phyloP scores from a whole-genome alignment of 208 protist genomes.

The Leishmania gerbilli region DNA sequence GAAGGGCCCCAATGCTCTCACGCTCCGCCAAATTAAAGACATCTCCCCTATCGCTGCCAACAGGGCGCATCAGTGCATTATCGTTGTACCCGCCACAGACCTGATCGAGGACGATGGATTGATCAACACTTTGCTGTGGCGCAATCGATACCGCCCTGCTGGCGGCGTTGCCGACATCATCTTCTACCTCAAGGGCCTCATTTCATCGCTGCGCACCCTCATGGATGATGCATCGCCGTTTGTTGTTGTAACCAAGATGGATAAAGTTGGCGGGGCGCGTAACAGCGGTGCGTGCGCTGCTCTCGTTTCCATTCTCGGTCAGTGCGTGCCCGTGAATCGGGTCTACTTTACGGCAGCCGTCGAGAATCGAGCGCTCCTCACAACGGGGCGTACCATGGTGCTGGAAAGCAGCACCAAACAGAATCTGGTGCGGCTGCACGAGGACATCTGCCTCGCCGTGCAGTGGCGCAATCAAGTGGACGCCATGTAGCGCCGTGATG shows the following conservation, averaged over 20 bases:
- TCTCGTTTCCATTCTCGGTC: slow-evolving; percentile 44
- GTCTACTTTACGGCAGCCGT: slow-evolving; percentile 75
- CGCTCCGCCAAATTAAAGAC: slow-evolving; percentile 37
- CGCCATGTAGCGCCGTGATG: slow-evolving; percentile 18
- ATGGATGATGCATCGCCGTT: slow-evolving; percentile 65
- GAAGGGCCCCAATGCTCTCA: slow-evolving; percentile 38
- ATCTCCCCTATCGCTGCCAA: slow-evolving; percentile 53
- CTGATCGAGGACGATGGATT: slow-evolving; percentile 74
- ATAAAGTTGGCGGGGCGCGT: slow-evolving; percentile 70
- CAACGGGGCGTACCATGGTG: slow-evolving; percentile 25
- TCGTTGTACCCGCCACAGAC: slow-evolving; percentile 75
- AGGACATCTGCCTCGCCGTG: slow-evolving; percentile 64
- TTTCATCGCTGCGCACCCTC: slow-evolving; percentile 47
- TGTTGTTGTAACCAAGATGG: slow-evolving; percentile 84
- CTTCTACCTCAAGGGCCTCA: slow-evolving; percentile 53
- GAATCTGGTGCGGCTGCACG: slow-evolving; percentile 62
- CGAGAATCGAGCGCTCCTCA: slow-evolving; percentile 39
- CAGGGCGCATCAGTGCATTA: slow-evolving; percentile 68
- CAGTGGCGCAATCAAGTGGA: slow-evolving; percentile 58
- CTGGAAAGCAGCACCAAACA: slow-evolving; percentile 58
- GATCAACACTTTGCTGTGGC: slow-evolving; percentile 53
- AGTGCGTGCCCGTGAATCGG: slow-evolving; percentile 74
- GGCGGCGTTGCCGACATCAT: slow-evolving; percentile 51
- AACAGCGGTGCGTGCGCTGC: slow-evolving; percentile 37
- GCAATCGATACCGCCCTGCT: slow-evolving; percentile 44